phyloP scores from a whole-genome alignment of 2,329 filamentous ascomycete species.

The Exophiala sp. region DNA sequence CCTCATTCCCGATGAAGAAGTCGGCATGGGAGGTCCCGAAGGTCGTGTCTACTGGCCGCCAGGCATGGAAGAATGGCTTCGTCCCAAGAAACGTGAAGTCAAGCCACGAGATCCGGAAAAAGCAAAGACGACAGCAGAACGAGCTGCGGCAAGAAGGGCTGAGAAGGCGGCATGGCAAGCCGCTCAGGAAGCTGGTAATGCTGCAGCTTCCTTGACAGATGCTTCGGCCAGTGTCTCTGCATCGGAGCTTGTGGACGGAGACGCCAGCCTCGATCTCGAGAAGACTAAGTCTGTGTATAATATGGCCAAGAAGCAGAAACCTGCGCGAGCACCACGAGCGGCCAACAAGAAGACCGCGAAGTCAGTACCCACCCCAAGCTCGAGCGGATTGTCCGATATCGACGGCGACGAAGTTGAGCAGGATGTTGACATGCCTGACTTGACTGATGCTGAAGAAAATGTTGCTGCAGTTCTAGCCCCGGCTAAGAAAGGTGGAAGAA shows the following conservation, averaged over 20 bases:
- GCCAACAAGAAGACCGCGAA: not conserved
- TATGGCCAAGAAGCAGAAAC: slow-evolving; percentile 30
- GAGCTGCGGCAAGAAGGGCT: slow-evolving; percentile 28
- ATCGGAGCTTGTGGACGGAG: not conserved
- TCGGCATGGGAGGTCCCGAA: slow-evolving; percentile 82
- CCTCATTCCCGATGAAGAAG: slow-evolving; percentile 62
- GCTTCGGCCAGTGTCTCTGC: not conserved
- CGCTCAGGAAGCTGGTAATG: slow-evolving; percentile 19
- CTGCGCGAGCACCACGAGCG: slow-evolving; percentile 28
- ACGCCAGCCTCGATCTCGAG: slow-evolving; percentile 4
- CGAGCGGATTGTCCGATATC: slow-evolving; percentile 35
- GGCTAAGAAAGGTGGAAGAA: not conserved
- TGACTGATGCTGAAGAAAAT: slow-evolving; percentile 33
- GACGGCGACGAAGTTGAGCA: slow-evolving; percentile 30
- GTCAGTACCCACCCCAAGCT: not conserved
- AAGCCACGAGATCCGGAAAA: slow-evolving; percentile 44
- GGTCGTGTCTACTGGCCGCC: slow-evolving; percentile 85
- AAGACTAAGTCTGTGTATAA: slow-evolving; percentile 10
- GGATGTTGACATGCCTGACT: slow-evolving; percentile 35
- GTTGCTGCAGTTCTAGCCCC: not conserved
- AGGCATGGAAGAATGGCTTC: slow-evolving; percentile 86
- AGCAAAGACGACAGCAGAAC: slow-evolving; percentile 36
- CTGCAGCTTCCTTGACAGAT: slow-evolving; percentile 1
- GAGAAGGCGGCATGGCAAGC: slow-evolving; percentile 29
- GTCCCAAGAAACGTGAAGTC: slow-evolving; percentile 69